Percentiles rank a stretch among this genome's conserved stretches.
phyloP scores from a whole-genome alignment of 2,329 filamentous ascomycete genomes.

The Diaporthe longicolla region DNA sequence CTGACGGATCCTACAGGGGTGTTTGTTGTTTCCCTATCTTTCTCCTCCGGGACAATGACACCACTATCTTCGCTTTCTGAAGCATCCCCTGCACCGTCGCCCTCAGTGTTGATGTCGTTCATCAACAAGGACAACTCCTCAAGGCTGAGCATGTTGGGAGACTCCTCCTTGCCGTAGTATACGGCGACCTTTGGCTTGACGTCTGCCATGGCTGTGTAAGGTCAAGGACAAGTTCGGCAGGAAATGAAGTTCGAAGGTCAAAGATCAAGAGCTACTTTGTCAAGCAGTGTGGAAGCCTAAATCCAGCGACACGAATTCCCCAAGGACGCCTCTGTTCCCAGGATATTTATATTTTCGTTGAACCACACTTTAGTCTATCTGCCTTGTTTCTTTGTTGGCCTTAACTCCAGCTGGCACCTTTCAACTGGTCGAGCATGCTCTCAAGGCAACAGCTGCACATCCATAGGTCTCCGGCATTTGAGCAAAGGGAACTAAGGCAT shows the following conservation, averaged over 20 bases:
- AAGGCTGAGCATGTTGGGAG: constrained; percentile 29
- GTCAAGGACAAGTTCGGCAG: background rate
- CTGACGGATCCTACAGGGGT: constrained; percentile 53
- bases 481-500: background rate
- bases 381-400: background rate
- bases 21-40: constrained; percentile 15
- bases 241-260: background rate
- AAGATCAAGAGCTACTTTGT: background rate
- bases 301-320: background rate
- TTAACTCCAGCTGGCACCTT: background rate
- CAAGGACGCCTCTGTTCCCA: background rate
- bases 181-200: constrained; percentile 38
- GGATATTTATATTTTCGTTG: background rate
- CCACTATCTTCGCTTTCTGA: constrained; percentile 24
- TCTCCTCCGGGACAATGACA: constrained; percentile 9
- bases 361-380: background rate
- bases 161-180: background rate
- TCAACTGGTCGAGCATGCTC: background rate
- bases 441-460: constrained; percentile 19
- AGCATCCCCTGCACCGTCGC: background rate
- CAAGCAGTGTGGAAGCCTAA: background rate
- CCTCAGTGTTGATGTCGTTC: background rate
- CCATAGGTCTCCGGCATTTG: background rate
- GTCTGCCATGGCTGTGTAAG: constrained; percentile 20
- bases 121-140: constrained; percentile 28